These are phyloP conservation scores for Picea glauca DNA, from an alignment of 75 land plant genomes.

Conservation along the genomic window DNA sequence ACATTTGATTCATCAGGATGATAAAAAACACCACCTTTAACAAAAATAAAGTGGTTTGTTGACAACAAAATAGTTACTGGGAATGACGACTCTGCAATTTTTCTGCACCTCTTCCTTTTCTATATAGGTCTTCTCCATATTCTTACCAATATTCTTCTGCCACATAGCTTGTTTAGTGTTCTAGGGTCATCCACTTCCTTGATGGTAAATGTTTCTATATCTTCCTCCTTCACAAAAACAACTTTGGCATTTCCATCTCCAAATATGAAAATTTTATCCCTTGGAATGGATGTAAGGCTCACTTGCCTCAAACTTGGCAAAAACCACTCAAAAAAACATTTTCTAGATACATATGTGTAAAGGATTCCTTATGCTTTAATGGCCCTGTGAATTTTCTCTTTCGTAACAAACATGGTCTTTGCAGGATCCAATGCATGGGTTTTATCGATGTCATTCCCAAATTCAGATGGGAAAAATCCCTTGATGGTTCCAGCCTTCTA, in stretches of 20 bases:
- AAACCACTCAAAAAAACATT: slow-evolving; percentile 24
- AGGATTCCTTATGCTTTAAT: slow-evolving; percentile 31
- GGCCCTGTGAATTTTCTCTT: slow-evolving; percentile 23
- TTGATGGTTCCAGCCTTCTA: not conserved
- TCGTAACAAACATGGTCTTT: slow-evolving; percentile 9
- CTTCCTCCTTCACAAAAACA: too few relatives aligned
- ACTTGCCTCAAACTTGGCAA: slow-evolving; percentile 14
- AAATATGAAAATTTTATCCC: slow-evolving; percentile 21
- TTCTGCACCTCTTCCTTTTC: too few relatives aligned
- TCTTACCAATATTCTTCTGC: too few relatives aligned
- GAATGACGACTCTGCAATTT: too few relatives aligned
- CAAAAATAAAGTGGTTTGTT: too few relatives aligned
- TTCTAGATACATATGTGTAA: slow-evolving; percentile 25
- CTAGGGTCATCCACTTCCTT: too few relatives aligned
- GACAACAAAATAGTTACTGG: too few relatives aligned
- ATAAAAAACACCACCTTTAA: too few relatives aligned
- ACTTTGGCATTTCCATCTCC: slow-evolving; percentile 20
- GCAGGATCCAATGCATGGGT: not conserved
- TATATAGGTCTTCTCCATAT: too few relatives aligned
- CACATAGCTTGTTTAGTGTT: too few relatives aligned
- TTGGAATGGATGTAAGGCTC: slow-evolving; percentile 11
- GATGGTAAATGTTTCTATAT: too few relatives aligned
- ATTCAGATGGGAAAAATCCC: slow-evolving; percentile 50
- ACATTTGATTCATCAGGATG: too few relatives aligned
- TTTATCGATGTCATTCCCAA: slow-evolving; percentile 32